A percentile compares a stretch with the other conserved stretches of the same genome.
phyloP scores from a whole-genome alignment of 257 asterid genomes.

The Solanum infundibuliforme region DNA sequence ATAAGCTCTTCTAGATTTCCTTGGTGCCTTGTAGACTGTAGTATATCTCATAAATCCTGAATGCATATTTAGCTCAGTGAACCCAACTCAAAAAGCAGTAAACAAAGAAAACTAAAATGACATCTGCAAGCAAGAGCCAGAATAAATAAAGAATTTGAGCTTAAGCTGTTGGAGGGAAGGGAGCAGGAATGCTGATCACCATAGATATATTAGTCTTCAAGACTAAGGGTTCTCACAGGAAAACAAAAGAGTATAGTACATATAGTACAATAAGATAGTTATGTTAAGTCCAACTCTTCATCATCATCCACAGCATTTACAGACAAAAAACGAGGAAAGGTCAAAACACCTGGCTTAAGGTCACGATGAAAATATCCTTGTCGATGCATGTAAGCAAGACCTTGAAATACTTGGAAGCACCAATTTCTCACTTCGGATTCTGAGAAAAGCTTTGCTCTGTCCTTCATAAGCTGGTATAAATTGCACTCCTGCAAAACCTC shows the following conservation, averaged over 20 bases:
- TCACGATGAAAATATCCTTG: constrained; percentile 97
- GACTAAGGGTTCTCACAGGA: background rate
- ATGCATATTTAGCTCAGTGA: background rate
- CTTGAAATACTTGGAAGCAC: constrained; percentile 98
- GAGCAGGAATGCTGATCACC: background rate
- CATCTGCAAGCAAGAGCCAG: background rate
- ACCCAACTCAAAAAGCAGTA: background rate
- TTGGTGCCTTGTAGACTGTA: background rate
- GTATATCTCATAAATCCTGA: background rate
- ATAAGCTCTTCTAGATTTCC: background rate
- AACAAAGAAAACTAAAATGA: background rate
- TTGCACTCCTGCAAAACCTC: constrained; percentile 55
- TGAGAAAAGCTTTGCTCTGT: constrained; percentile 50
- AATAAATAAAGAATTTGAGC: background rate
- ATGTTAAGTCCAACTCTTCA: background rate
- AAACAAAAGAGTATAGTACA: background rate
- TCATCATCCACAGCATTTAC: background rate
- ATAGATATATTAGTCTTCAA: background rate
- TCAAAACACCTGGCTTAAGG: constrained; percentile 79
- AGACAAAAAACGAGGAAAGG: background rate
- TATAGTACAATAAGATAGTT: background rate
- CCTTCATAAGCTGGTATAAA: constrained; percentile 90
- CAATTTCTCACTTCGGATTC: constrained; percentile 75
- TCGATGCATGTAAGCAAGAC: constrained; percentile 85
- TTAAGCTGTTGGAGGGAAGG: background rate